These are phyloP conservation scores for Gaeumannomyces tritici DNA, from an alignment of 2,329 filamentous ascomycete genomes.

Conservation along the genomic window DNA sequence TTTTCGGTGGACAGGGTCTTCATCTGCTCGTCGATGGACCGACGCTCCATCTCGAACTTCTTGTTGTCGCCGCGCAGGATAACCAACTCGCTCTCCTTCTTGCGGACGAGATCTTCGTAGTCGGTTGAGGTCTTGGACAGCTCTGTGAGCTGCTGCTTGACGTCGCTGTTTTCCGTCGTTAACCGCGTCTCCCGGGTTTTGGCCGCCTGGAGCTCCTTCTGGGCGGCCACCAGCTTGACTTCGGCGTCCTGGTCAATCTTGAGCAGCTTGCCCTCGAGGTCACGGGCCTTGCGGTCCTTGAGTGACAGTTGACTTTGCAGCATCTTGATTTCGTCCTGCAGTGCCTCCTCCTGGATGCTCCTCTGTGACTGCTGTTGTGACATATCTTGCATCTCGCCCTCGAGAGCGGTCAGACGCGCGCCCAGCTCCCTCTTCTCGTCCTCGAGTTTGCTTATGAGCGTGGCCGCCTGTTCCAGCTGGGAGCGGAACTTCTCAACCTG, in stretches of 20 bases:
- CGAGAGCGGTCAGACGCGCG: conserved; percentile 57
- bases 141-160: conserved; percentile 77
- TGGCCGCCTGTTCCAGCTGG: conserved; percentile 85
- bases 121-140: conserved; percentile 86
- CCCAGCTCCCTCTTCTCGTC: conserved; percentile 72
- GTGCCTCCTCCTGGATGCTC: conserved; percentile 63
- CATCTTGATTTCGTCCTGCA: conserved; percentile 81
- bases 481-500: conserved; percentile 69
- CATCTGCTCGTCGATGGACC: conserved; percentile 70
- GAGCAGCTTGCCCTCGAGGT: conserved; percentile 75
- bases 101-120: conserved; percentile 86
- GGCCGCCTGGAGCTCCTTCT: conserved; percentile 68
- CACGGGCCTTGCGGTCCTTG: conserved; percentile 82
- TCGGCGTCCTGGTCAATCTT: conserved; percentile 84
- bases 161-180: conserved; percentile 67
- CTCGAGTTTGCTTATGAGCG: conserved; percentile 78
- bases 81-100: conserved; percentile 87
- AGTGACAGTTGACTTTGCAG: conserved; percentile 80
- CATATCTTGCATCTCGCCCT: conserved; percentile 61
- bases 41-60: conserved; percentile 72
- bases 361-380: conserved; percentile 62
- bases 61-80: conserved; percentile 78
- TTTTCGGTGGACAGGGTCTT: conserved; percentile 63
- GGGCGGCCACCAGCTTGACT: conserved; percentile 66
- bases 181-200: conserved; percentile 70